Evolutionary conservation across 2,329 filamentous ascomycete species (phyloP), one percentile per base, ranked within the genome.

Genomic region (Sporothrix euskadiensis): DNA sequence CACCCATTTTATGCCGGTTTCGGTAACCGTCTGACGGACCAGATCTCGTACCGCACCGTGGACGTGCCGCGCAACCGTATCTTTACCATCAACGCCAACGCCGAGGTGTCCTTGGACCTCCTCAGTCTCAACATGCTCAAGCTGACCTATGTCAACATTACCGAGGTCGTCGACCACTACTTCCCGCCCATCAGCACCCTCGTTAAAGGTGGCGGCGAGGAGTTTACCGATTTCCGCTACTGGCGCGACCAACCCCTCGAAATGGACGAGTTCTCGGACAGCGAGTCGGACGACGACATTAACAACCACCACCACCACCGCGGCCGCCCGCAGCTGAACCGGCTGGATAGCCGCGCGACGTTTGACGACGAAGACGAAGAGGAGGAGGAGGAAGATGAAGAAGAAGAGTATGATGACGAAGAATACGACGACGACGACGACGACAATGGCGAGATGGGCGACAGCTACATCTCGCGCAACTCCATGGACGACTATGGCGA

Each of bases 1-100:
- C 94, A 91, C 22, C 95, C 96, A 0, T 99, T 99, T 80, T 98
- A 97, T 79, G 97, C 97, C 12, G 96, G 96, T 0, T 99, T 98
- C 79, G 96, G 97, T 74, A 99, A 99, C 81, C 90, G 96, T 73
- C 87, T 99, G 73, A 99, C 97, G 0, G 97, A 99, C 80, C 96
- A 97, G 72, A 89, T 99, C 74, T 97, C 93, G 71, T 99, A 99
- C 81, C 92, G 96, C 74, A 96, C 93, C 5, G 96, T 99, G 71
- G 97, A 97, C 80, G 97, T 99, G 56, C 96, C 96, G 0, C 91
- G 92, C 71, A 97, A 92, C 32, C 89, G 96, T 71, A 99, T 99
- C 78, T 99, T 99, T 82, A 81, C 96, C 19, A 99, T 99, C 85
- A 99, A 99, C 82, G 96, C 93, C 71, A 97, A 98, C 79, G 94